phyloP scores from a whole-genome alignment of 108 stramenopile genomes.

The Schizochytrium sp. region DNA sequence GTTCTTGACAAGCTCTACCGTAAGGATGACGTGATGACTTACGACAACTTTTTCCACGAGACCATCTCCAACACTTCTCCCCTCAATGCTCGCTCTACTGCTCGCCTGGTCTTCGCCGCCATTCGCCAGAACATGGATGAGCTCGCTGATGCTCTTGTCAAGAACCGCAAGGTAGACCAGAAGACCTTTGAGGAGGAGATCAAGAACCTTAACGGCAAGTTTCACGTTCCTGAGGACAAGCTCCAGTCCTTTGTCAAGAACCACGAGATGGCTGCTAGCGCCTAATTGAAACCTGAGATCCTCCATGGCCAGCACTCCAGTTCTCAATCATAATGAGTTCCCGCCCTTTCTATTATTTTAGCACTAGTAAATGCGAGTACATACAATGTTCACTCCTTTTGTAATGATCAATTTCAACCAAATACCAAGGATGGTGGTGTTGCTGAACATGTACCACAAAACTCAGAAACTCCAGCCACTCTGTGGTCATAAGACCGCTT shows the following conservation, averaged over 20 bases:
- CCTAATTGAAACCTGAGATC: neutral
- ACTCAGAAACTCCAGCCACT: no score
- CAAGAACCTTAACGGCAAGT: neutral
- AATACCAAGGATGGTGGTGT: no score
- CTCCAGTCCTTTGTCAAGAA: neutral
- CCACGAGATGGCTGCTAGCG: neutral
- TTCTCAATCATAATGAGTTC: no score
- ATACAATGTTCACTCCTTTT: no score
- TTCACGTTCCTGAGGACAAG: constrained; percentile 18
- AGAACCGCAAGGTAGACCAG: neutral
- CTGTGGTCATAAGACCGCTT: no score
- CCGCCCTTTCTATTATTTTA: no score
- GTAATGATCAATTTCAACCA: no score
- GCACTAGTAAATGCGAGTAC: no score
- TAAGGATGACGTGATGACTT: constrained; percentile 7
- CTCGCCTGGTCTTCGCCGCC: constrained; percentile 45
- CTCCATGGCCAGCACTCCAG: no score
- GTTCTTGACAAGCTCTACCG: constrained; percentile 47
- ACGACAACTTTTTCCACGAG: constrained; percentile 21
- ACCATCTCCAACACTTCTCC: constrained; percentile 22
- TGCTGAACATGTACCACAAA: no score
- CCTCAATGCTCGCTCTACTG: neutral
- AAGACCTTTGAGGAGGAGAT: constrained; percentile 26
- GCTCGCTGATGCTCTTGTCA: constrained; percentile 25
- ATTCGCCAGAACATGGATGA: neutral